Evolutionary conservation across 1,284 basidiomycete species (phyloP).

Genomic region (Tranzscheliella williamsii): DNA sequence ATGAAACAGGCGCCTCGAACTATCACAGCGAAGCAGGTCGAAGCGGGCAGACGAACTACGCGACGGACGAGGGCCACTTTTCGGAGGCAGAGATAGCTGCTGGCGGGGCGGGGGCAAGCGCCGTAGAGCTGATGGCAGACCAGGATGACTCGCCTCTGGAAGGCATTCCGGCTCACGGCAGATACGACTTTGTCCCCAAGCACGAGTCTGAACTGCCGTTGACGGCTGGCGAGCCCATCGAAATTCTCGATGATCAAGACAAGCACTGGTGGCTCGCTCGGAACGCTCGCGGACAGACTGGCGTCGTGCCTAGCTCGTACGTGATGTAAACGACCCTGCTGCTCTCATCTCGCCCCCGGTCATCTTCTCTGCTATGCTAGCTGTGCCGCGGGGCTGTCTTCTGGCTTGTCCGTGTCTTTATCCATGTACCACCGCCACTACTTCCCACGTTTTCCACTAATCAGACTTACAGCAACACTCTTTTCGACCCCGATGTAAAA

Average conservation of each 20-base stretch:
- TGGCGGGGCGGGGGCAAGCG: slow-evolving; percentile 10
- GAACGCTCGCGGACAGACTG: slow-evolving; percentile 40
- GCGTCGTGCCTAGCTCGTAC: slow-evolving; percentile 53
- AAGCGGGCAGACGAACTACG: slow-evolving; percentile 36
- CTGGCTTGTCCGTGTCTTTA: too few species aligned
- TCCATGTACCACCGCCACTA: too few species aligned
- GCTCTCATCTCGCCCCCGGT: neutral
- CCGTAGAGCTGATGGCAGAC: slow-evolving; percentile 2
- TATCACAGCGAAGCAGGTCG: slow-evolving; percentile 46
- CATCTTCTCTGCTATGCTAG: too few species aligned
- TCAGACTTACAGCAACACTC: too few species aligned
- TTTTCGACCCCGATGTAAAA: too few species aligned
- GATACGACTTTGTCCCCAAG: slow-evolving; percentile 54
- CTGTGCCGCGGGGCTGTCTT: too few species aligned
- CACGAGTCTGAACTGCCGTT: slow-evolving; percentile 49
- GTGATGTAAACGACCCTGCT: slow-evolving; percentile 27
- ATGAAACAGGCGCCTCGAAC: slow-evolving; percentile 61
- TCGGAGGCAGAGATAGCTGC: slow-evolving; percentile 67
- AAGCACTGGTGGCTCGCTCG: slow-evolving; percentile 54
- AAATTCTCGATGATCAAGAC: slow-evolving; percentile 52
- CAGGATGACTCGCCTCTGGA: slow-evolving; percentile 33
- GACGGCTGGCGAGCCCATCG: slow-evolving; percentile 48
- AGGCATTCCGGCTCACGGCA: slow-evolving; percentile 50
- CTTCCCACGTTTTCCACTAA: too few species aligned
- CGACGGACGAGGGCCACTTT: slow-evolving; percentile 58